Evolutionary conservation across 2,329 filamentous ascomycete genomes (phyloP), one percentile per base, ranked within the genome.

Genomic region (Tolypocladium pustulatum): DNA sequence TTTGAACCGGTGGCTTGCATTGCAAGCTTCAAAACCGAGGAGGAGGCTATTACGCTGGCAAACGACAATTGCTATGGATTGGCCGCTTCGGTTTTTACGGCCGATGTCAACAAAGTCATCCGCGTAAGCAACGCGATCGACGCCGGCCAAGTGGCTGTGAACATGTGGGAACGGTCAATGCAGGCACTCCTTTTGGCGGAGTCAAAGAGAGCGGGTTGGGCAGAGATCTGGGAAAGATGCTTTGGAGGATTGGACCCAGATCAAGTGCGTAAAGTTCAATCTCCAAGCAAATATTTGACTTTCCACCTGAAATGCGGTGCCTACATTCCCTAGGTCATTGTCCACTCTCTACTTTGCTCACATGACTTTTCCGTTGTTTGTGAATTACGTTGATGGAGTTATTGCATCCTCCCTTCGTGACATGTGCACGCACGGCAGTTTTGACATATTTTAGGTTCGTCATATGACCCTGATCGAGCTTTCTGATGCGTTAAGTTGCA

Each of bases 71-170:
- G 73, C 2, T 82, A 65, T 36, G 67, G 66, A 3, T 60, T 70
- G 22, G 62, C 62, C 1, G 67, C 68, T 0, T 65, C 69, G 2
- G 60, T 75, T 17, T 70, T 68, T 57, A 68, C 65, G 1, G 60
- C 65, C 36, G 60, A 68, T 41, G 37, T 67, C 6, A 66, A 69
- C 57, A 65, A 74, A 12, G 70, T 72, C 5, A 72, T 66, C 57
- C 69, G 78, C 32, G 72, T 81, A 1, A 72, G 76, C 1, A 76
- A 78, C 63, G 75, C 72, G 1, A 70, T 89, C 43, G 82, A 88
- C 62, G 81, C 85, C 0, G 86, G 86, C 5, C 87, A 88, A 83
- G 79, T 89, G 1, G 85, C 83, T 55, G 80, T 86, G 36, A 86
- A 87, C 65, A 62, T 63, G 0, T 67, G 66, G 61, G 67, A 22